Base-by-base conservation (phyloP, 805 yeast genomes). In the Metschnikowia vanudenii region DNA sequence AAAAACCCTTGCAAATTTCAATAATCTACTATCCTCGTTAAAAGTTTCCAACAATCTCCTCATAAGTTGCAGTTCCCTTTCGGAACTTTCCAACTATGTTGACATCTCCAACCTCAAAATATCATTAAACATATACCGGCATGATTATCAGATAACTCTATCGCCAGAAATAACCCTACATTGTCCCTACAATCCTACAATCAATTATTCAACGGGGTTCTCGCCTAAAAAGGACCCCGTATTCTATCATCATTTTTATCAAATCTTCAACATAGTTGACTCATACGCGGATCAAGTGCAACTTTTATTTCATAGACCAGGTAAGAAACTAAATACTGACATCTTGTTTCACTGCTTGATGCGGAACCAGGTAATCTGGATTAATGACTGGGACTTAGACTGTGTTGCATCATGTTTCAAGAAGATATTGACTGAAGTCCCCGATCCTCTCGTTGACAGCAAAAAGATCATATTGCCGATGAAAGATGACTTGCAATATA, bases 21-120 rank as follows among this genome's bases (percentile, higher is more conserved):
- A 63, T 43, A 51, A 55, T 28, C 37, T 49, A 19, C 22, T 47
- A 29, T 41, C 47, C 16, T 24, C 52, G n/a, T 19, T 44, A 7
- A 49, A 42, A 11, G 16, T 30, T 1, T 29, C 44, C 29, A 49
- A 40, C 24, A 39, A 47, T 41, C 36, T 59, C 16, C 55, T 58
- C 19, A 46, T 51, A 9, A 53, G 57, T 40, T 52, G 59, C 24
- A 51, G 43, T 11, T 38, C 54, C 13, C 62, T 85, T 30, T 67
- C 80, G n/a, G 81, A 77, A 31, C 69, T 85, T 36, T 77, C 87
- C 4, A 69, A 72, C 30, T 64, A 75, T 51, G 69, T 91, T 18
- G 97, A 91, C 63, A 80, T 92, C 36, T 84, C 95, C 3, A 76
- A 76, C 45, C 65, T 92, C 37, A 82, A 91, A 53, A 83, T 92